Percentiles rank a stretch among this genome's conserved stretches.
Conservation (phyloP, 2,329 filamentous ascomycete species). For the Calonectria hongkongensis region DNA sequence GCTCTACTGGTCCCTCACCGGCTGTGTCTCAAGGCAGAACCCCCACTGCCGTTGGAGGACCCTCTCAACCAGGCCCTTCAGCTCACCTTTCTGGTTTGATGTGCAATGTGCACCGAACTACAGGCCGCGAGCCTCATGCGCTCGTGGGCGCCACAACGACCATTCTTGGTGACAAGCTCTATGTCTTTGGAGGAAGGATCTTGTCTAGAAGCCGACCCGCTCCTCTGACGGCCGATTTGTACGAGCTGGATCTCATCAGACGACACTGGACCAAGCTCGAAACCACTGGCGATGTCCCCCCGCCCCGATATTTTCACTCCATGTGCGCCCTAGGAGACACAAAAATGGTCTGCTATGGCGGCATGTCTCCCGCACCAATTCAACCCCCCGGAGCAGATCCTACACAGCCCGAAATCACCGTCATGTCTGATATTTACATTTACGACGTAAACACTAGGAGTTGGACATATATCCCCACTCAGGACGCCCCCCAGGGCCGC, state of each 20-base stretch:
- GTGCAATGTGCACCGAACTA: constrained; percentile 88
- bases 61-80: constrained; percentile 66
- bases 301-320: constrained; percentile 97
- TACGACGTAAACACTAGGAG: constrained; percentile 88
- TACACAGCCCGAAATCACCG: constrained; percentile 88
- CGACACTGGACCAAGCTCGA: constrained; percentile 96
- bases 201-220: constrained; percentile 87
- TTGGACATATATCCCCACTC: constrained; percentile 89
- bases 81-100: constrained; percentile 79
- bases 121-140: constrained; percentile 91
- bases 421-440: constrained; percentile 98
- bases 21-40: constrained; percentile 63
- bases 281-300: constrained; percentile 87
- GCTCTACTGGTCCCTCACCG: constrained; percentile 75
- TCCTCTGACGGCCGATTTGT: constrained; percentile 91
- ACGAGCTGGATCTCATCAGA: constrained; percentile 92
- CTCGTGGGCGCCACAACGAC: constrained; percentile 97
- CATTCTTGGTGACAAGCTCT: constrained; percentile 94
- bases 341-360: constrained; percentile 97
- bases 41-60: constrained; percentile 61
- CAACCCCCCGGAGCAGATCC: constrained; percentile 67
- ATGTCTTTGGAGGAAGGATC: constrained; percentile 94
- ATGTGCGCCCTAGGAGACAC: constrained; percentile 95
- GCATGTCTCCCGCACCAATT: constrained; percentile 89
- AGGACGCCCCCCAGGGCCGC: constrained; percentile 90